A percentile compares a stretch with the other conserved stretches of the same genome.
These are phyloP conservation scores for Stenocarpella maydis DNA, from an alignment of 2,329 filamentous ascomycete genomes.

Conservation along the genomic window DNA sequence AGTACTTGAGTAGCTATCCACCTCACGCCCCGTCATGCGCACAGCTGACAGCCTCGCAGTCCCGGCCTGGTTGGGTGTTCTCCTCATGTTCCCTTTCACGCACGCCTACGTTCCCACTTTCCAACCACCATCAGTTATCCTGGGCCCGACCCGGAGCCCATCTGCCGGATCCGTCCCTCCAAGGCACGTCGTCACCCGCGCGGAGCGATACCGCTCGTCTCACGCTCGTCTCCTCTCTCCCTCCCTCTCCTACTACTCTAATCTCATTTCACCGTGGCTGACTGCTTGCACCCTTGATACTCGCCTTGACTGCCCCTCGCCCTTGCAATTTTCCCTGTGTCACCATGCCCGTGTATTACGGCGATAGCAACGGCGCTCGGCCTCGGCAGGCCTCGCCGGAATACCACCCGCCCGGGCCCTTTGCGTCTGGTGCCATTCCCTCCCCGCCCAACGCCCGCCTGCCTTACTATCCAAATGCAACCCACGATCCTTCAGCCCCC, in stretches of 20 bases:
- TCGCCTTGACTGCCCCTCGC: background rate
- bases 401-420: background rate
- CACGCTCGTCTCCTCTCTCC: no score
- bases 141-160: background rate
- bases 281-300: background rate
- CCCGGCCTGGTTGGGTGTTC: background rate
- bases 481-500: conserved; percentile 30
- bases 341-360: conserved; percentile 14
- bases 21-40: conserved; percentile 11
- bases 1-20: no score
- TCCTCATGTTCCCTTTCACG: background rate
- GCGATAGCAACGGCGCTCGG: background rate
- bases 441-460: conserved; percentile 18
- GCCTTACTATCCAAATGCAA: conserved; percentile 41
- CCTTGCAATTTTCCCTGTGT: background rate
- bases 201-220: no score
- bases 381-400: background rate
- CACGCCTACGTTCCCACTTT: background rate
- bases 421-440: background rate
- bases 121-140: no score
- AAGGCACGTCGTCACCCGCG: background rate
- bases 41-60: conserved; percentile 27
- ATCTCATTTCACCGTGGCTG: background rate
- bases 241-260: background rate
- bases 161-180: background rate